Evolutionary conservation across 495 filamentous ascomycete genomes (phyloP).

Genomic region (Elasticomyces elasticus): DNA sequence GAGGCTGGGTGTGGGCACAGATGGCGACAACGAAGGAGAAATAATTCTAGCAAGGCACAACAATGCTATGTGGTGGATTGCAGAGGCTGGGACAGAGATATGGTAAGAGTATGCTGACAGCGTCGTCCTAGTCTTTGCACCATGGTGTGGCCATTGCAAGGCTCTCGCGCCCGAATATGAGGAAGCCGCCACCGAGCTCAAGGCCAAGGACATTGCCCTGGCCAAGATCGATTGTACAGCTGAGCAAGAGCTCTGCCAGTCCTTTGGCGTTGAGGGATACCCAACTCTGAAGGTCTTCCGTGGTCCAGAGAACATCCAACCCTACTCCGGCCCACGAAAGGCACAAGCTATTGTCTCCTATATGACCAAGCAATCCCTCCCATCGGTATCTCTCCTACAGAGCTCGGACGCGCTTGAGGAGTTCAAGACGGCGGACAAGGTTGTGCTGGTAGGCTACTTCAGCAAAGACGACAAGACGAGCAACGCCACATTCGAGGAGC

Average conservation of each 20-base stretch:
- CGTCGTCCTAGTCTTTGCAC: conserved; percentile 50
- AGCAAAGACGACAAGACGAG: conserved; percentile 73
- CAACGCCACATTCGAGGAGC: conserved; percentile 65
- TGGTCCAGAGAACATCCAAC: conserved; percentile 66
- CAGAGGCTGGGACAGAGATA: too few species aligned
- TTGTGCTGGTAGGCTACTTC: conserved; percentile 85
- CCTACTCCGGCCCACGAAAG: conserved; percentile 86
- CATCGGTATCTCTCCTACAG: conserved; percentile 73
- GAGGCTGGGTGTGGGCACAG: too few species aligned
- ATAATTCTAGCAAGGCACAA: too few species aligned
- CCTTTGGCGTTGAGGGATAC: conserved; percentile 89
- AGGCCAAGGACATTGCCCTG: conserved; percentile 86
- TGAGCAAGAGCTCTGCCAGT: conserved; percentile 81
- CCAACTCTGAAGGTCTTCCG: conserved; percentile 99
- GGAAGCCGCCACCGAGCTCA: conserved; percentile 84
- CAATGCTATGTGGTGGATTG: too few species aligned
- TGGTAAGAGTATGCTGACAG: background rate
- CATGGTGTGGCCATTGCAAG: conserved; percentile 75
- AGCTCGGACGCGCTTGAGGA: conserved; percentile 69
- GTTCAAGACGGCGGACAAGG: conserved; percentile 96
- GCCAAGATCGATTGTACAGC: conserved; percentile 96
- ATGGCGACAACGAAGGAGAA: too few species aligned
- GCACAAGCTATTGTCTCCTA: conserved; percentile 88
- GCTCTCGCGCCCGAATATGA: conserved; percentile 76
- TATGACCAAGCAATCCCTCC: conserved; percentile 97